These are phyloP conservation scores for Morella rubra DNA, from an alignment of 306 rosid species.

Conservation along the genomic window DNA sequence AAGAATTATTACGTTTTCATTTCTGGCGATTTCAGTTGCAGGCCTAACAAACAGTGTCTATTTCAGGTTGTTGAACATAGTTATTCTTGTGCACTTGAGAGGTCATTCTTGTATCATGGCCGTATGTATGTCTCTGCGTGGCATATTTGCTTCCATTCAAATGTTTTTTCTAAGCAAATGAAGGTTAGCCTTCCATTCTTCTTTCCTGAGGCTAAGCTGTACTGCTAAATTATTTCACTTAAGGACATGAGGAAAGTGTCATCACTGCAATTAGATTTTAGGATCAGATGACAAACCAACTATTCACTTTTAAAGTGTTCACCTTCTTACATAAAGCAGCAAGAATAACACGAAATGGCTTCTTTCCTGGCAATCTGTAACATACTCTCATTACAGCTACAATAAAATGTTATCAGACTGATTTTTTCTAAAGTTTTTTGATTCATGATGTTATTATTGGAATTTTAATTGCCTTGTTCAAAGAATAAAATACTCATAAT, in stretches of 20 bases:
- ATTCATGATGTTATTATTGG: conserved; percentile 10
- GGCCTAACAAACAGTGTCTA: conserved; percentile 33
- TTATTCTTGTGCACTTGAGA: conserved; percentile 99
- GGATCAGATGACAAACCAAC: neutral
- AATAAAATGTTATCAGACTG: neutral
- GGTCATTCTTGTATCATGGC: conserved; percentile 98
- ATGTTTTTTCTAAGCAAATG: conserved; percentile 97
- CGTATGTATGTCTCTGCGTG: conserved; percentile 93
- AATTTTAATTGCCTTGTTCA: neutral
- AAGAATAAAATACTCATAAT: neutral
- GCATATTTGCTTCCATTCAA: conserved; percentile 98
- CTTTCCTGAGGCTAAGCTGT: conserved; percentile 19
- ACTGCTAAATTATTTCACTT: conserved; percentile 8
- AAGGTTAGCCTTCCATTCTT: conserved; percentile 57
- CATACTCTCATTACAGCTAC: neutral
- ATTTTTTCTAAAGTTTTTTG: neutral
- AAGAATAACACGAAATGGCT: neutral
- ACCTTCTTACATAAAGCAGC: neutral
- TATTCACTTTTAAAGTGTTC: neutral
- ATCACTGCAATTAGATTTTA: neutral
- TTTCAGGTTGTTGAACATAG: conserved; percentile 91
- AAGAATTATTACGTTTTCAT: conserved; percentile 5
- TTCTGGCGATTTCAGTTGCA: conserved; percentile 22
- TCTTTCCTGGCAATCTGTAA: neutral
- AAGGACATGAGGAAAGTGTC: neutral